phyloP scores from a whole-genome alignment of 805 yeast species.

The Cyberlindnera japonica region DNA sequence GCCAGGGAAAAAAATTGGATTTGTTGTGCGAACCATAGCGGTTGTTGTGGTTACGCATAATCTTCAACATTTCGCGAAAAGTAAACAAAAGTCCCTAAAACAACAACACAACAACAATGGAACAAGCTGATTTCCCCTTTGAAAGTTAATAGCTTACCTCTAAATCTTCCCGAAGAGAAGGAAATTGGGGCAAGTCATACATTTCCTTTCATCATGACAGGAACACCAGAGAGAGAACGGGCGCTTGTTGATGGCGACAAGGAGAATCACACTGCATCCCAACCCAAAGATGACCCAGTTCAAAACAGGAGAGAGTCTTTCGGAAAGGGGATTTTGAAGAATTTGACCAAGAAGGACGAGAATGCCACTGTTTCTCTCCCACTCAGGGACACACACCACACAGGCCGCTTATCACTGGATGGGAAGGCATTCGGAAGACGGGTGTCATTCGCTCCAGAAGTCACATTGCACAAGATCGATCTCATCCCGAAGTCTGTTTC shows the following conservation, averaged over 20 bases:
- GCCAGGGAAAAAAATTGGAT: constrained; percentile 1
- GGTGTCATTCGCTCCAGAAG: constrained; percentile 31
- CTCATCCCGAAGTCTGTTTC: constrained; percentile 15
- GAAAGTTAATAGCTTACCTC: too few species aligned
- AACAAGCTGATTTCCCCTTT: too few species aligned
- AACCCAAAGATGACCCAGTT: not conserved
- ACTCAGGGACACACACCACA: constrained; percentile 17
- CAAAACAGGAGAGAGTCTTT: constrained; percentile 25
- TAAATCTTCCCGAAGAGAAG: too few species aligned
- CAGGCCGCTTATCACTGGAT: constrained; percentile 8
- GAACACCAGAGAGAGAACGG: not conserved
- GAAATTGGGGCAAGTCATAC: too few species aligned
- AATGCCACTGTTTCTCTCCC: constrained; percentile 19
- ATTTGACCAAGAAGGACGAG: constrained; percentile 10
- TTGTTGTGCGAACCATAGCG: not conserved
- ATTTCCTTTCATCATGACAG: not conserved
- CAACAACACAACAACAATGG: not conserved
- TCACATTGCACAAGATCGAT: constrained; percentile 28
- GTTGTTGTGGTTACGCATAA: not conserved
- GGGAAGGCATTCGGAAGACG: constrained; percentile 23
- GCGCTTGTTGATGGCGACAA: not conserved
- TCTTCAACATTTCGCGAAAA: not conserved
- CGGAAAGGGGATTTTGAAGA: constrained; percentile 25
- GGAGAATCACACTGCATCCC: not conserved
- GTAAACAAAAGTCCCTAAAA: constrained; percentile 1